Percentiles rank a stretch among this genome's conserved stretches.
Conservation (phyloP, 73 alveolate genomes). For the Symbiodinium pilosum region DNA sequence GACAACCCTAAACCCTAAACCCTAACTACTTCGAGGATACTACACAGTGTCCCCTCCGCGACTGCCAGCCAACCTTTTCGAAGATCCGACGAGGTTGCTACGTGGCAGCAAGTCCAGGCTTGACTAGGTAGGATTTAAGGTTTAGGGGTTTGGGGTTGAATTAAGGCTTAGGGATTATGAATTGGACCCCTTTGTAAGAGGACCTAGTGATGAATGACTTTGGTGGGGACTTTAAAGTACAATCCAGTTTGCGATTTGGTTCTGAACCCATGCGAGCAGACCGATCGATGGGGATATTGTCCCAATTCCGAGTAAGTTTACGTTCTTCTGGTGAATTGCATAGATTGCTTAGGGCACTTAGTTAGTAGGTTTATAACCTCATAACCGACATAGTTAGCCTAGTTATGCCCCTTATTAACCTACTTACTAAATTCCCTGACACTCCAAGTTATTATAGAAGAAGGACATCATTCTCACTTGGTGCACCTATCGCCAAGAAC, state of each 20-base stretch:
- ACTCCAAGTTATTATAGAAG: not conserved
- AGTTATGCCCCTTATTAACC: not conserved
- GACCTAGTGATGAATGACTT: not conserved
- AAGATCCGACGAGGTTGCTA: conserved; percentile 47
- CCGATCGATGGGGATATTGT: too few relatives aligned
- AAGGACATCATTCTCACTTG: not conserved
- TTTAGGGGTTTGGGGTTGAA: not conserved
- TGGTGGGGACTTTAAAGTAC: not conserved
- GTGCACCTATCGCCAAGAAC: too few relatives aligned
- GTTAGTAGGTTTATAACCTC: not conserved
- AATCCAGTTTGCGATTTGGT: too few relatives aligned
- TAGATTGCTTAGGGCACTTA: not conserved
- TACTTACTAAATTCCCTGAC: not conserved
- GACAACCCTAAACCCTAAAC: not conserved
- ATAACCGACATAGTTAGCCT: not conserved
- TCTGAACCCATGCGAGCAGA: too few relatives aligned
- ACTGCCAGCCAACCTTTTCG: conserved; percentile 61
- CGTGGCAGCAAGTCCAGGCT: not conserved
- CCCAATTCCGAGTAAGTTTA: too few relatives aligned
- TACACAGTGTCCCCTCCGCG: conserved; percentile 81
- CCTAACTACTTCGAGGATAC: conserved; percentile 7
- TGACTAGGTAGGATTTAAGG: not conserved
- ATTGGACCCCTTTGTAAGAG: not conserved
- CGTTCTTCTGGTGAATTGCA: not conserved
- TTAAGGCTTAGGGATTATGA: not conserved